phyloP scores from a whole-genome alignment of 2,329 filamentous ascomycete genomes.

The Magnaporthiopsis rhizophila region DNA sequence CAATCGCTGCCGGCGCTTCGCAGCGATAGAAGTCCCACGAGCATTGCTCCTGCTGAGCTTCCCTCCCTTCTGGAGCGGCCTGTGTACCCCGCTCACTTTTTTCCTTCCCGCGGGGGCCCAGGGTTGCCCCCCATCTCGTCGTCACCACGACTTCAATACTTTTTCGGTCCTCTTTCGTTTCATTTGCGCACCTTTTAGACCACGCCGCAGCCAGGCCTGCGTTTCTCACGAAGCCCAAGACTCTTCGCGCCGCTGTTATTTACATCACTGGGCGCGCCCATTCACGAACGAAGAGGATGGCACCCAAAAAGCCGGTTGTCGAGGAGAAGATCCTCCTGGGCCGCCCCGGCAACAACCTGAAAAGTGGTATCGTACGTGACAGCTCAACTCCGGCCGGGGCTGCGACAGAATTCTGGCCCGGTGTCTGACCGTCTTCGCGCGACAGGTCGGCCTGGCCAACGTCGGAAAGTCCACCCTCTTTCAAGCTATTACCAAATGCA shows the following conservation, averaged over 20 bases:
- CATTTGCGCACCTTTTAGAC: constrained; percentile 39
- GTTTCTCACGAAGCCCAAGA: not conserved
- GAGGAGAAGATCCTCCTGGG: constrained; percentile 97
- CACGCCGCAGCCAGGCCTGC: constrained; percentile 12
- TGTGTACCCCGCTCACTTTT: too few relatives aligned
- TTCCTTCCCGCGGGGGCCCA: too few relatives aligned
- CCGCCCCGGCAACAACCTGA: constrained; percentile 93
- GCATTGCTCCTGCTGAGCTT: too few relatives aligned
- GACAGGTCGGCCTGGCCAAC: constrained; percentile 91
- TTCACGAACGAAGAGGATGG: constrained; percentile 60
- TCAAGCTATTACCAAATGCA: constrained; percentile 98
- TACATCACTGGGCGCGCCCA: constrained; percentile 42
- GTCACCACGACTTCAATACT: constrained; percentile 35
- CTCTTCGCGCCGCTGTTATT: constrained; percentile 21
- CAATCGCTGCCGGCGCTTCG: too few relatives aligned
- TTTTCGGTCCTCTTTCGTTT: constrained; percentile 40
- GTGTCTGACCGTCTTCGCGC: constrained; percentile 13
- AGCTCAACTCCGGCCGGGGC: constrained; percentile 11
- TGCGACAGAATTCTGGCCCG: not conserved
- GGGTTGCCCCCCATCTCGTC: constrained; percentile 1
- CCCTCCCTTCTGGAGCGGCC: too few relatives aligned
- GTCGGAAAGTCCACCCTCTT: constrained; percentile 99
- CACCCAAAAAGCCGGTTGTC: constrained; percentile 85
- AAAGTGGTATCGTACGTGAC: constrained; percentile 87
- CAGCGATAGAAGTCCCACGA: too few relatives aligned